These are phyloP conservation scores for Teratosphaeria viscida DNA, from an alignment of 2,329 filamentous ascomycete species.

Conservation along the genomic window DNA sequence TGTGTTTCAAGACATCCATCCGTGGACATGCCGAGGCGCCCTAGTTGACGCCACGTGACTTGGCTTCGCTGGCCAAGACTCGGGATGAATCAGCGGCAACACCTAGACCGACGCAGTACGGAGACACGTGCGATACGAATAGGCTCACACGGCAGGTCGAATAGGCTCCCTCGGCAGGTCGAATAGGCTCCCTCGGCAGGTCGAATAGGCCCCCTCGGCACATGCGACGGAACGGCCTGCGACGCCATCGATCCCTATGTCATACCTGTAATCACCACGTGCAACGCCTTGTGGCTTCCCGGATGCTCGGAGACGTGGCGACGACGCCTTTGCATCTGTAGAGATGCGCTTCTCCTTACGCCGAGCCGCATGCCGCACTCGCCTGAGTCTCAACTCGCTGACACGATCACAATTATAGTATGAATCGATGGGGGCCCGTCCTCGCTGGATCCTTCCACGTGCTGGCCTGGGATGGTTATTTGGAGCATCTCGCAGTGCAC, in stretches of 20 bases:
- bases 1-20: background rate
- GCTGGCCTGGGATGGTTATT: background rate
- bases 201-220: background rate
- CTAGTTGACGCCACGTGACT: background rate
- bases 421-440: background rate
- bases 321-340: background rate
- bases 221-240: background rate
- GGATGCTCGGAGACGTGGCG: background rate
- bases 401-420: background rate
- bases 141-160: too few relatives aligned
- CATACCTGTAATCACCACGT: background rate
- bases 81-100: background rate
- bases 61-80: background rate
- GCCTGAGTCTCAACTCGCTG: background rate
- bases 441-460: background rate
- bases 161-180: background rate
- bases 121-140: background rate
- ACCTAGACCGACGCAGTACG: background rate
- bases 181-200: background rate
- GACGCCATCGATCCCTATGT: background rate
- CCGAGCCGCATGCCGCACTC: background rate
- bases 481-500: background rate
- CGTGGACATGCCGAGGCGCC: background rate
- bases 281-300: background rate
- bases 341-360: background rate